phyloP scores from a whole-genome alignment of 768 basidiomycete genomes.

The Fomitopsis pulvina region DNA sequence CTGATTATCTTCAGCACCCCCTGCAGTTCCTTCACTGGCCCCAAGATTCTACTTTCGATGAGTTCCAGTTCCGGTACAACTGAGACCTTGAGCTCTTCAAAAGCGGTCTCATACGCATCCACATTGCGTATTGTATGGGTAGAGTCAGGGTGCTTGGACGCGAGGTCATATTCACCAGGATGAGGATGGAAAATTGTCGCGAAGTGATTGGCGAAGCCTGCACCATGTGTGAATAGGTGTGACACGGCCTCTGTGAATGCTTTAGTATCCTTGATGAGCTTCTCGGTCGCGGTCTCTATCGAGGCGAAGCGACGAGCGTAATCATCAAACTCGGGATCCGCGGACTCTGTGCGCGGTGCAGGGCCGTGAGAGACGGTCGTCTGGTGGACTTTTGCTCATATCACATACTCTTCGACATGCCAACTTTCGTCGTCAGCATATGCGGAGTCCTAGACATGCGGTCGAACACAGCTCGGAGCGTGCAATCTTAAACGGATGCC shows the following conservation, averaged over 20 bases:
- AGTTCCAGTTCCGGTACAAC: constrained; percentile 90
- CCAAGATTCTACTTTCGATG: constrained; percentile 79
- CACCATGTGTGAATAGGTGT: constrained; percentile 65
- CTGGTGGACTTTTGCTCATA: constrained; percentile 19
- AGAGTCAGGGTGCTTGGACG: constrained; percentile 72
- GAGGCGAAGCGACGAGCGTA: constrained; percentile 69
- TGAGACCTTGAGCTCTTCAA: constrained; percentile 78
- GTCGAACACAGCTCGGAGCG: not conserved
- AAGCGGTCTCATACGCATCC: constrained; percentile 57
- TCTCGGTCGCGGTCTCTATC: constrained; percentile 79
- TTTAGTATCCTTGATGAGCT: constrained; percentile 88
- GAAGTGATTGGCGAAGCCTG: constrained; percentile 60
- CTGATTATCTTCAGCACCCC: constrained; percentile 80
- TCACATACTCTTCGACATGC: constrained; percentile 82
- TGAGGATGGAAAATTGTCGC: constrained; percentile 58
- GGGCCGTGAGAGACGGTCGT: constrained; percentile 1
- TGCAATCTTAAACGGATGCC: not conserved
- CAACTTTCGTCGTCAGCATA: constrained; percentile 78
- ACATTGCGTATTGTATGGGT: constrained; percentile 75
- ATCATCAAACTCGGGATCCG: constrained; percentile 88
- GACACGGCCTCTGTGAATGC: constrained; percentile 76
- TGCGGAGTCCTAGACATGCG: constrained; percentile 69
- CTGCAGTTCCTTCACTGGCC: constrained; percentile 86
- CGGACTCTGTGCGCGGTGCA: constrained; percentile 47
- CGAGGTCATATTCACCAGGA: constrained; percentile 70